Conservation (phyloP, 2,329 filamentous ascomycete species). For the Fusarium sp. region DNA sequence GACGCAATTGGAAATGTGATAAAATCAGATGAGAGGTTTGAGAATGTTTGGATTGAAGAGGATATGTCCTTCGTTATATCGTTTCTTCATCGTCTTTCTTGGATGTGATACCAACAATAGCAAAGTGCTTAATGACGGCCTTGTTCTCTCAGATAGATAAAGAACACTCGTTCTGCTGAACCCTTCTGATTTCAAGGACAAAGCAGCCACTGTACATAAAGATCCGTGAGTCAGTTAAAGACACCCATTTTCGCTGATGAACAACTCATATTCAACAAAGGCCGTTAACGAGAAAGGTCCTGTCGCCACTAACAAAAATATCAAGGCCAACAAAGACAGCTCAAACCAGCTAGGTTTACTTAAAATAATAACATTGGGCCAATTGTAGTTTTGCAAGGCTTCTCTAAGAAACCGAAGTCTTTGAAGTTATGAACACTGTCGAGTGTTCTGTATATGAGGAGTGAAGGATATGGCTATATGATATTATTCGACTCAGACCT, state of each 20-base stretch:
- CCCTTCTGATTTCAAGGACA: neutral
- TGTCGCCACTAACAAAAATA: neutral
- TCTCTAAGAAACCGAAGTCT: neutral
- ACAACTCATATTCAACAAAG: conserved; percentile 10
- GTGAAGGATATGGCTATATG: neutral
- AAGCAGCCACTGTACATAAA: neutral
- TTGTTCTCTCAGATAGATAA: conserved; percentile 13
- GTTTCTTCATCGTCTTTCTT: neutral
- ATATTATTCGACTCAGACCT: neutral
- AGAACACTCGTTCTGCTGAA: neutral
- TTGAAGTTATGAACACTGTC: neutral
- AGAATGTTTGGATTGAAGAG: neutral
- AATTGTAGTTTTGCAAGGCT: neutral
- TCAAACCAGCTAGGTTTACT: neutral
- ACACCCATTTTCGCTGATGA: neutral
- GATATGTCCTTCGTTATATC: conserved; percentile 14
- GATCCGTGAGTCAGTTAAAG: neutral
- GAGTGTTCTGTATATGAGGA: neutral
- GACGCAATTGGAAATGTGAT: neutral
- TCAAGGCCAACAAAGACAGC: neutral
- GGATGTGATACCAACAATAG: conserved; percentile 8
- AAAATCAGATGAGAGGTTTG: neutral
- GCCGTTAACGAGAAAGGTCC: neutral
- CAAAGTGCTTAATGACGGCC: neutral
- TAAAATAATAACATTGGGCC: neutral